Conservation (phyloP, 768 basidiomycete species). For the Boletus sp. region DNA sequence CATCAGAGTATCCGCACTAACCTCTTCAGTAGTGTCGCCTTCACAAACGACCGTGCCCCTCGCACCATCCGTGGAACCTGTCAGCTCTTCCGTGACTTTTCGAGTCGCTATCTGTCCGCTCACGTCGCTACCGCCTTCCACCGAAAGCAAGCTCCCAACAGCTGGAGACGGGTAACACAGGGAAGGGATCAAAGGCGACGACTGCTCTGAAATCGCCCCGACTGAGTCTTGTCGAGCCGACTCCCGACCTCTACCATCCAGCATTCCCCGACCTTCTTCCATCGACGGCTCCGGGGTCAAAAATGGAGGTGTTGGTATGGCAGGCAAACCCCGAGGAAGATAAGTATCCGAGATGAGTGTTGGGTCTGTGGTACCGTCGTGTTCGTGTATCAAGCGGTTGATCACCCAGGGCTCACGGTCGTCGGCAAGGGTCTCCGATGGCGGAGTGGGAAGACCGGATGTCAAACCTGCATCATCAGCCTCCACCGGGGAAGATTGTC, state of each 20-base stretch:
- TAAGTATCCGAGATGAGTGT: neutral
- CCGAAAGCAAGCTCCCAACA: neutral
- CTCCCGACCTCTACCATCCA: neutral
- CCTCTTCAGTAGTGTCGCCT: neutral
- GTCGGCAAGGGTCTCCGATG: neutral
- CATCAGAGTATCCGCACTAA: neutral
- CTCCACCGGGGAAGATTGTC: neutral
- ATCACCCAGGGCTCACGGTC: neutral
- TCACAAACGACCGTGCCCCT: neutral
- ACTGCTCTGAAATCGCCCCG: neutral
- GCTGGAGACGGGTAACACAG: neutral
- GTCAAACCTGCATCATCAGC: neutral
- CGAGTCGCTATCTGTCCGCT: neutral
- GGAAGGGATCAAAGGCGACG: constrained; percentile 4
- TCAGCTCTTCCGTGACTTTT: neutral
- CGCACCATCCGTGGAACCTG: neutral
- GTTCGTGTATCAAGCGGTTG: neutral
- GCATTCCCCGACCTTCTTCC: neutral
- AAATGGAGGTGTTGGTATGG: constrained; percentile 4
- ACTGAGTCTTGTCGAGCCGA: neutral
- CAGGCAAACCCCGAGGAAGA: neutral
- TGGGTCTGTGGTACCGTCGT: neutral
- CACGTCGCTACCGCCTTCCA: neutral
- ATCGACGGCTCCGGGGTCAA: neutral
- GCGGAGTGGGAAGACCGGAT: constrained; percentile 7